These are phyloP conservation scores for Beauveria sp. DNA, from an alignment of 2,329 filamentous ascomycete genomes.

Conservation along the genomic window DNA sequence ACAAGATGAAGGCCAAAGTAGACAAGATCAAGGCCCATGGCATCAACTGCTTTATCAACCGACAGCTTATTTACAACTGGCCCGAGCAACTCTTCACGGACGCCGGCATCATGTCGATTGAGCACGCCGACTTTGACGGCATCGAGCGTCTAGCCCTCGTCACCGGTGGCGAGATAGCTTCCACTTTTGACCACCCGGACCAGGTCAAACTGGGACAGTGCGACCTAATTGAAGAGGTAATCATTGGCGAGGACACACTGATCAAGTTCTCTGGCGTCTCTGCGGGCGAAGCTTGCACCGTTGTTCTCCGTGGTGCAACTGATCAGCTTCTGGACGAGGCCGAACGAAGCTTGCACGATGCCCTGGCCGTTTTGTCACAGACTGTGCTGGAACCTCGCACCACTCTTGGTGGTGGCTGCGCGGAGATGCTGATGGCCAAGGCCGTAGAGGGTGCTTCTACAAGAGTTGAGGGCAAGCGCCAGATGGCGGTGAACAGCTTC, in stretches of 20 bases:
- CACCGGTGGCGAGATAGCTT: conserved; percentile 94
- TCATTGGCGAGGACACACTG: conserved; percentile 94
- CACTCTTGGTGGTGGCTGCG: conserved; percentile 89
- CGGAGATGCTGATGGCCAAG: conserved; percentile 99
- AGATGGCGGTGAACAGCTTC: conserved; percentile 86
- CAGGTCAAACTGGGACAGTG: conserved; percentile 94
- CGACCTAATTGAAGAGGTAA: conserved; percentile 93
- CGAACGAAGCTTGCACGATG: conserved; percentile 92
- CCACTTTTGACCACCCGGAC: conserved; percentile 96
- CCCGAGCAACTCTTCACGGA: conserved; percentile 98
- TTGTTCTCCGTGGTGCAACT: conserved; percentile 91
- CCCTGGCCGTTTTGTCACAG: conserved; percentile 90
- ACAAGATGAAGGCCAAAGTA: conserved; percentile 99
- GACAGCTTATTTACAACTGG: conserved; percentile 99
- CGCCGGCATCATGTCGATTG: conserved; percentile 95
- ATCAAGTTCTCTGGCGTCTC: conserved; percentile 97
- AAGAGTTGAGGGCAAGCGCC: conserved; percentile 93
- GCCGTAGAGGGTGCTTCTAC: conserved; percentile 90
- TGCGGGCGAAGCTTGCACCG: conserved; percentile 89
- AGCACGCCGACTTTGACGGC: conserved; percentile 97
- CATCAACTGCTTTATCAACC: conserved; percentile 99
- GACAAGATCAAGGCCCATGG: conserved; percentile 98
- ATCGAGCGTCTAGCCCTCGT: conserved; percentile 92
- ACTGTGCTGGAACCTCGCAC: conserved; percentile 92
- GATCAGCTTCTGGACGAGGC: conserved; percentile 96